Evolutionary conservation across 805 yeast genomes (phyloP).

Genomic region (Cyberlindnera sargentensis): DNA sequence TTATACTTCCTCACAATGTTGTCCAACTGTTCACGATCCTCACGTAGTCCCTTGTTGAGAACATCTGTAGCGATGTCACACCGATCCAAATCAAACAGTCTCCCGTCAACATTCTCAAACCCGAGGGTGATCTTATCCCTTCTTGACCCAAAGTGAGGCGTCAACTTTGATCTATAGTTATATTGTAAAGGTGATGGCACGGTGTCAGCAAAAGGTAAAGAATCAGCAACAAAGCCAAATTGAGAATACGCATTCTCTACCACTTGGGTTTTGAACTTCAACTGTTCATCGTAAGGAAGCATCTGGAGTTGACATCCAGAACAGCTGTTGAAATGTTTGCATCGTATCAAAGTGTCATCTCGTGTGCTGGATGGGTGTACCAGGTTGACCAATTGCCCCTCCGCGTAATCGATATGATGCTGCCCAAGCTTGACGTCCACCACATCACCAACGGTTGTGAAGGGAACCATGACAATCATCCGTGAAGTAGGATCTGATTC

Average conservation of each 20-base stretch:
- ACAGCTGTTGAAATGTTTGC: constrained; percentile 76
- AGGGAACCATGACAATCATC: constrained; percentile 74
- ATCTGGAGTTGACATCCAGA: constrained; percentile 93
- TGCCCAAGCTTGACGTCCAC: constrained; percentile 64
- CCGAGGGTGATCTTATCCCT: constrained; percentile 54
- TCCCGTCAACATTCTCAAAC: constrained; percentile 50
- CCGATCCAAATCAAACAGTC: constrained; percentile 77
- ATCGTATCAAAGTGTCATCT: constrained; percentile 49
- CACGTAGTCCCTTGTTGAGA: constrained; percentile 62
- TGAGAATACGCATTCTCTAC: constrained; percentile 74
- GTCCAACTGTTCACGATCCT: constrained; percentile 54
- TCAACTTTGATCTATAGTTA: constrained; percentile 80
- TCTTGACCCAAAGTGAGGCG: constrained; percentile 90
- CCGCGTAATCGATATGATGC: constrained; percentile 65
- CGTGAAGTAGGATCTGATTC: constrained; percentile 17
- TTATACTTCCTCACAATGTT: constrained; percentile 37
- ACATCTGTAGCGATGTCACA: constrained; percentile 82
- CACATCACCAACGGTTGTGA: constrained; percentile 75
- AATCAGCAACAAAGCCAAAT: constrained; percentile 49
- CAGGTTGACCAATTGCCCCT: constrained; percentile 60
- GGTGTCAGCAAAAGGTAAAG: constrained; percentile 52
- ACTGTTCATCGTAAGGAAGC: constrained; percentile 63
- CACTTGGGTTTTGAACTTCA: constrained; percentile 60
- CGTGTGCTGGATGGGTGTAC: constrained; percentile 35
- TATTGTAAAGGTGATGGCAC: constrained; percentile 70